Base-by-base conservation (phyloP, 1,284 basidiomycete species). In the Cryptococcus sp. region DNA sequence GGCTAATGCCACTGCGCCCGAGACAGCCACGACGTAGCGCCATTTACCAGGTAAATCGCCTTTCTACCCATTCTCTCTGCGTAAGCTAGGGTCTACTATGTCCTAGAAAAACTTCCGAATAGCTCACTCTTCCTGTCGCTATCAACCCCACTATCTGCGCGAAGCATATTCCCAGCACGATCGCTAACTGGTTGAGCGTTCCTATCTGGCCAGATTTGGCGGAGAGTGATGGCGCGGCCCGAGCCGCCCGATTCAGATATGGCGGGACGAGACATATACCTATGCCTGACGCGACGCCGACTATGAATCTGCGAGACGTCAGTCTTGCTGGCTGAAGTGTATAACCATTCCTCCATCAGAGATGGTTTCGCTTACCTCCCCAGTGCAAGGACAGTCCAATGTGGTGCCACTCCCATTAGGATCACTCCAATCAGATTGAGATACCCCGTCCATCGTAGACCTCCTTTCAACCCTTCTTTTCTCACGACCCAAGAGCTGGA, bases 231-330 rank as follows among this genome's bases (percentile, higher is more conserved):
- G 58, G 60, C 37, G 66, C 64, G 4, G 85, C 79, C 0, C 89
- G 89, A 0, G 91, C 85, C 15, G 94, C 86, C 71, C 91, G 88
- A 10, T 89, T 84, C 37, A 95, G 82, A 77, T 87, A 94, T 46
- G 94, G 85, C 8, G 93, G 92, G 0, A 87, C 86, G n/a, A 92
- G 84, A 66, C 91, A 94, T 4, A 94, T 81, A 19, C 88, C 91
- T 52, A 95, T 78, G 23, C 93, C 93, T 37, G 89, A 87, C 11
- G 87, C 88, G 8, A 92, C 68, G 11, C 93, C 93, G 11, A 88
- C 85, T 20, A 93, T 70, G 55, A 91, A 82, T 64, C 90, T 92
- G 66, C 7, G n/a, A n/a, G n/a, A n/a, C n/a, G n/a, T n/a, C n/a
- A n/a, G n/a, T n/a, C n/a, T n/a, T n/a, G n/a, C 5, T 10, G 2